These are phyloP conservation scores for Fusarium fracticaudum DNA, from an alignment of 2,329 filamentous ascomycete species.

Conservation along the genomic window DNA sequence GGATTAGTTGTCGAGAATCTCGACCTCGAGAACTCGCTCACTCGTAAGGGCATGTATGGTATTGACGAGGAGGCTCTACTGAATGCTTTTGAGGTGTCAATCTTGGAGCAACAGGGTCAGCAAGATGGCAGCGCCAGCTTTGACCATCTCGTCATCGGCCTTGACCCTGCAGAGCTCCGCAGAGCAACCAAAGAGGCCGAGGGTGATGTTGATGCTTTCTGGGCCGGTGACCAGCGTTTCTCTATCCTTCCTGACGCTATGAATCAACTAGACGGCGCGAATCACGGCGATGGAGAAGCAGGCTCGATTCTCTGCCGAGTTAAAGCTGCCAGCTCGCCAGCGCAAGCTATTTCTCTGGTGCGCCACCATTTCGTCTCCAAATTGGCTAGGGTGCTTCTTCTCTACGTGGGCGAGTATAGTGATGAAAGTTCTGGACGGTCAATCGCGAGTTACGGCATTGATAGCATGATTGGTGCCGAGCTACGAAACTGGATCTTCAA, in stretches of 20 bases:
- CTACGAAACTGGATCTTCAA: neutral
- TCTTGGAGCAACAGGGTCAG: neutral
- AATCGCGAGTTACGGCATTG: neutral
- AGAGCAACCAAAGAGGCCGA: neutral
- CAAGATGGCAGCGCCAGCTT: neutral
- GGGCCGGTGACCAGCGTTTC: neutral
- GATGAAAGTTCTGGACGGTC: neutral
- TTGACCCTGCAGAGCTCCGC: neutral
- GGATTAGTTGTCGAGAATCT: neutral
- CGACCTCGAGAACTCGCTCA: neutral
- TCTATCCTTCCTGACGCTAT: neutral
- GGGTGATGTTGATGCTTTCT: neutral
- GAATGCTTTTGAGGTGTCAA: neutral
- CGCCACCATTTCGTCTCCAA: neutral
- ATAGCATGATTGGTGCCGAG: neutral
- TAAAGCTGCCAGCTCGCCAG: neutral
- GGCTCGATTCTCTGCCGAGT: neutral
- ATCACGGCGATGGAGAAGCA: neutral
- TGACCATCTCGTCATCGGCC: neutral
- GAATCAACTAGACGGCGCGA: neutral
- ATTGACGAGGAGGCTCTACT: neutral
- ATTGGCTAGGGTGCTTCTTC: neutral
- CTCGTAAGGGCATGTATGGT: neutral
- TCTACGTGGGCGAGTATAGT: neutral
- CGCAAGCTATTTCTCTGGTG: neutral